Base-by-base conservation (phyloP, 1,139 yeast species). In the Candida buenavistaensis region DNA sequence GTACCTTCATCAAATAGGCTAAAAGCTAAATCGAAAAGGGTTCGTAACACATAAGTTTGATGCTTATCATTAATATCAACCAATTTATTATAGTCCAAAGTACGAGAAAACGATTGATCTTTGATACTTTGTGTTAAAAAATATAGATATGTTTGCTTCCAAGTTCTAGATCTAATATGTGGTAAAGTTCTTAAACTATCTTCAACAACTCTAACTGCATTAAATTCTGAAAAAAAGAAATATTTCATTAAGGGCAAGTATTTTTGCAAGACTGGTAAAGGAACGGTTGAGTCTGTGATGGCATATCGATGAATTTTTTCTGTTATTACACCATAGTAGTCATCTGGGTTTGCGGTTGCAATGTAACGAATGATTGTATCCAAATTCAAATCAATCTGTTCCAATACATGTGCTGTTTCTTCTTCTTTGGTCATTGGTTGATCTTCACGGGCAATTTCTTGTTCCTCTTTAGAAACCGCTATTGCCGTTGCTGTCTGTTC, bases 31-130 rank as follows among this genome's bases (percentile, higher is more conserved):
- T 65, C 72, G 43, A 68, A 68, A 17, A 69, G 49, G n/a, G 40
- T 47, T 35, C 58, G 59, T 41, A 64, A 54, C 12, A 47, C 46
- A 3, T 38, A 40, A 22, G 58, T 59, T 14, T 59, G 55, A 22
- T 48, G 58, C 3, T 63, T 48, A 25, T 59, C 59, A 1, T 51
- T 46, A 5, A 32, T 29, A 37, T 56, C 53, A 9, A 64, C 54
- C 13, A 66, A 53, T 32, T 48, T 38, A 33, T 62, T 35, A 48
- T 67, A 72, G 45, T 79, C 83, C 10, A 56, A 54, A 0, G 87
- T 79, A 46, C 82, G 64, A n/a, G 81, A 65, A 34, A 72, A 61
- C 13, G 75, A 61, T 76, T 86, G 85, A 40, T 70, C 68, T 44
- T 70, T 65, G 8, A 81, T 54, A 30, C 77, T 61, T 35, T 65